These are phyloP conservation scores for Paraphaeosphaeria minitans DNA, from an alignment of 2,329 filamentous ascomycete genomes.

Conservation along the genomic window DNA sequence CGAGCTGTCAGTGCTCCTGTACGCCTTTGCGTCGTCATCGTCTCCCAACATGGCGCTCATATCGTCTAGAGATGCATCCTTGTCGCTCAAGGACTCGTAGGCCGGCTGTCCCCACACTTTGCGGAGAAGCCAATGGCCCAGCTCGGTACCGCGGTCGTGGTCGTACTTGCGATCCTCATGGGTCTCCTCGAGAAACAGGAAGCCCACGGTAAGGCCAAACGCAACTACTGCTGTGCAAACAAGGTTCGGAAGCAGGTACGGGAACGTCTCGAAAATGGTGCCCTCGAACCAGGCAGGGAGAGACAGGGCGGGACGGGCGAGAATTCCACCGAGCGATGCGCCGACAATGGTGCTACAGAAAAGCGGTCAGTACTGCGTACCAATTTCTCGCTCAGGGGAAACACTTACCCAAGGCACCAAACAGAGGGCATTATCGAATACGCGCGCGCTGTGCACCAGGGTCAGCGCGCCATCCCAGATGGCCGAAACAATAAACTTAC, in stretches of 20 bases:
- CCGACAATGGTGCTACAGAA: slow-evolving; percentile 79
- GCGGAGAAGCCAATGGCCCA: slow-evolving; percentile 71
- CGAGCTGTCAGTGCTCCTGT: slow-evolving; percentile 65
- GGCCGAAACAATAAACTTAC: slow-evolving; percentile 55
- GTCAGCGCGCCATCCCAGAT: slow-evolving; percentile 29
- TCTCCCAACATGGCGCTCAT: slow-evolving; percentile 64
- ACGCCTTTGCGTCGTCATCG: slow-evolving; percentile 58
- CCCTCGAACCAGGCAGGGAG: slow-evolving; percentile 77
- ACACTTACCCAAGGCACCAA: slow-evolving; percentile 84
- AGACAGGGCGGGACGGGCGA: slow-evolving; percentile 83
- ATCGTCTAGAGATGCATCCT: slow-evolving; percentile 60
- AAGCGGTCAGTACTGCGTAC: slow-evolving; percentile 29
- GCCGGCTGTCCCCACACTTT: slow-evolving; percentile 37
- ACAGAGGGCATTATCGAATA: slow-evolving; percentile 98
- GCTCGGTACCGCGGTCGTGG: slow-evolving; percentile 75
- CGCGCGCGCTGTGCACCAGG: slow-evolving; percentile 68
- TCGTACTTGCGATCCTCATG: slow-evolving; percentile 80
- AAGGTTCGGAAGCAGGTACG: slow-evolving; percentile 91
- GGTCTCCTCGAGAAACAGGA: slow-evolving; percentile 92
- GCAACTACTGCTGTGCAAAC: slow-evolving; percentile 81
- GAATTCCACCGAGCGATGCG: slow-evolving; percentile 85
- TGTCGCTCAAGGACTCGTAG: slow-evolving; percentile 44
- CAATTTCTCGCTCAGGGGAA: slow-evolving; percentile 14
- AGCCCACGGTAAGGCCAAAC: slow-evolving; percentile 75
- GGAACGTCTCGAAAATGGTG: slow-evolving; percentile 82